phyloP scores from a whole-genome alignment of 192 early-diverging fungal species.

The Thoreauomyces humboldtii region DNA sequence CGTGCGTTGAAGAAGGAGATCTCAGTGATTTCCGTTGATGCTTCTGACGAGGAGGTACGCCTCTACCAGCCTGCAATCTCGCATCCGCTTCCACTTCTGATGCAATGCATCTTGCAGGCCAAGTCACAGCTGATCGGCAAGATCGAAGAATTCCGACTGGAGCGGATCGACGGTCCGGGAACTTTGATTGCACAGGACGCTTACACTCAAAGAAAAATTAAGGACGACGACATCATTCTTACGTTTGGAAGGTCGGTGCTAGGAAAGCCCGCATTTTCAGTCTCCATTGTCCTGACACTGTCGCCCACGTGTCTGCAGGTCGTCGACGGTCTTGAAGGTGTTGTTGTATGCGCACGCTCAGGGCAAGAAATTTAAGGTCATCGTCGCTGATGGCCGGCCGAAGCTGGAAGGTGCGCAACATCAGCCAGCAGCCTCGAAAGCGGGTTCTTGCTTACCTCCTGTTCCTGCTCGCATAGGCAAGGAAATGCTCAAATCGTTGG shows the following conservation, averaged over 20 bases:
- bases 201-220: constrained; percentile 72
- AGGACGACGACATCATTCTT: constrained; percentile 88
- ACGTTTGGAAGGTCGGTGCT: constrained; percentile 64
- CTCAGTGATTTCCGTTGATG: constrained; percentile 67
- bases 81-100: neutral
- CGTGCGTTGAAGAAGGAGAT: constrained; percentile 87
- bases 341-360: constrained; percentile 70
- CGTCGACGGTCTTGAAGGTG: constrained; percentile 80
- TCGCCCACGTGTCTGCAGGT: constrained; percentile 44
- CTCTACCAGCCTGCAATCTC: neutral
- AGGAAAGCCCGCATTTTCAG: neutral
- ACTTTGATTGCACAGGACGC: constrained; percentile 75
- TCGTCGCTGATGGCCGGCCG: constrained; percentile 88
- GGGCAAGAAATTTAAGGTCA: constrained; percentile 83
- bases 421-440: too few relatives aligned
- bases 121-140: constrained; percentile 63
- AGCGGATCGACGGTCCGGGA: constrained; percentile 82
- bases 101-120: constrained; percentile 44
- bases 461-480: constrained; percentile 66
- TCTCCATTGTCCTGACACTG: constrained; percentile 5
- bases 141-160: constrained; percentile 89
- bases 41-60: constrained; percentile 84
- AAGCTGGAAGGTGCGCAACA: constrained; percentile 82
- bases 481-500: constrained; percentile 57
- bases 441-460: too few relatives aligned